Conservation (phyloP, 257 asterid genomes). For the Marsdenia floribunda region DNA sequence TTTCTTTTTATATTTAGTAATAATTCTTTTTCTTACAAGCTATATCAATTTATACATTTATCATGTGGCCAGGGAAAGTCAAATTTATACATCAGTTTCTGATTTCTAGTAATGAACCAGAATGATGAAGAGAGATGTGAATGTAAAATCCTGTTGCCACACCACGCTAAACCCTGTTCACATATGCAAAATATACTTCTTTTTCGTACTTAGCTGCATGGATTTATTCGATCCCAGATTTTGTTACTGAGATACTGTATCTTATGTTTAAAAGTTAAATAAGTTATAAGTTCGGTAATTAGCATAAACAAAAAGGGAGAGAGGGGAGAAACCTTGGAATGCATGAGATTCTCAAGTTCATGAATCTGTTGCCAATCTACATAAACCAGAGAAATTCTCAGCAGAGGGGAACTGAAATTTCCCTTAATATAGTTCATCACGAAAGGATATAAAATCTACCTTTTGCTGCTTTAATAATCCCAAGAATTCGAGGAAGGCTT, state of each 20-base stretch:
- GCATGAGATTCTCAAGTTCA: constrained; percentile 68
- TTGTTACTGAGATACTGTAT: not conserved
- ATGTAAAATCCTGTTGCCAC: no score
- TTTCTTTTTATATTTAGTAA: no score
- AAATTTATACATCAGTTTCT: no score
- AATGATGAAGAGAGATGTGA: no score
- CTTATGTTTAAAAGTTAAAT: not conserved
- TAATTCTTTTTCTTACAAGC: no score
- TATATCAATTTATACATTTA: no score
- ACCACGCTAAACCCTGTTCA: no score
- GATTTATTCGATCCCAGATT: no score
- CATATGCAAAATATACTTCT: no score
- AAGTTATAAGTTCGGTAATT: not conserved
- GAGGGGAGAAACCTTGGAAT: constrained; percentile 61
- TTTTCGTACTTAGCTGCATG: no score
- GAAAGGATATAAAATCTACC: constrained; percentile 29
- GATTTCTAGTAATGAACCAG: no score
- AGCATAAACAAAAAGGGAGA: not conserved
- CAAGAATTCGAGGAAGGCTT: constrained; percentile 72
- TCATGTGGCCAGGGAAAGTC: no score
- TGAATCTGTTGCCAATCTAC: constrained; percentile 59
- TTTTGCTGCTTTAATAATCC: constrained; percentile 84
- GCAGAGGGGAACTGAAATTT: not conserved
- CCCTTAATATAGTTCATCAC: not conserved
- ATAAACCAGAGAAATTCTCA: constrained; percentile 9